Evolutionary conservation across 1,284 basidiomycete genomes (phyloP).

Genomic region (Apiotrichum montevideense): DNA sequence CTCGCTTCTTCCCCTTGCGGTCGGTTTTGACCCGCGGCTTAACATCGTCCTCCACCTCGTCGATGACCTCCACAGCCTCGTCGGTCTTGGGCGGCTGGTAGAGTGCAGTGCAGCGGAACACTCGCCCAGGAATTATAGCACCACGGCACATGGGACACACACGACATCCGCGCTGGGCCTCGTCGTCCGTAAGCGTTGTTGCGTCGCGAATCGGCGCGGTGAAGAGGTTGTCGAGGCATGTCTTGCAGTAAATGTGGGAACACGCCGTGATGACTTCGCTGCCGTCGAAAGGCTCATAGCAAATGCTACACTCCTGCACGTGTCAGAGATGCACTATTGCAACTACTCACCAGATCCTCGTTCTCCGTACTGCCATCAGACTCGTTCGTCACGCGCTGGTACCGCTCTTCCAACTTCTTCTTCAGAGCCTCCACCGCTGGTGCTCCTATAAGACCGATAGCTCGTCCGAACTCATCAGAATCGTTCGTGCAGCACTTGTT

Average conservation of each 20-base stretch:
- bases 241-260: slow-evolving; percentile 38
- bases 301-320: slow-evolving; percentile 34
- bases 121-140: slow-evolving; percentile 23
- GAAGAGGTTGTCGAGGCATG: slow-evolving; percentile 37
- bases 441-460: slow-evolving; percentile 19
- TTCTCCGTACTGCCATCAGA: not conserved
- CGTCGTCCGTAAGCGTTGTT: slow-evolving; percentile 25
- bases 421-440: slow-evolving; percentile 25
- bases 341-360: slow-evolving; percentile 11
- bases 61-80: slow-evolving; percentile 56
- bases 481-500: slow-evolving; percentile 17
- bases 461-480: slow-evolving; percentile 28
- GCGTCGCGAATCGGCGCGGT: slow-evolving; percentile 22
- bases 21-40: slow-evolving; percentile 1
- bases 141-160: slow-evolving; percentile 43
- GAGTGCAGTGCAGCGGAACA: slow-evolving; percentile 37
- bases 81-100: slow-evolving; percentile 43
- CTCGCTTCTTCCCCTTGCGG: slow-evolving; percentile 32
- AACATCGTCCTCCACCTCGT: slow-evolving; percentile 2
- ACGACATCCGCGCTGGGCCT: slow-evolving; percentile 24
- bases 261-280: slow-evolving; percentile 39
- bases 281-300: slow-evolving; percentile 31
- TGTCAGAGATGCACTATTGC: not conserved
- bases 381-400: slow-evolving; percentile 12
- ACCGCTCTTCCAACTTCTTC: slow-evolving; percentile 28